Base-by-base conservation (phyloP, 371 early-diverging fungal species). In the Enteropsectra breve region DNA sequence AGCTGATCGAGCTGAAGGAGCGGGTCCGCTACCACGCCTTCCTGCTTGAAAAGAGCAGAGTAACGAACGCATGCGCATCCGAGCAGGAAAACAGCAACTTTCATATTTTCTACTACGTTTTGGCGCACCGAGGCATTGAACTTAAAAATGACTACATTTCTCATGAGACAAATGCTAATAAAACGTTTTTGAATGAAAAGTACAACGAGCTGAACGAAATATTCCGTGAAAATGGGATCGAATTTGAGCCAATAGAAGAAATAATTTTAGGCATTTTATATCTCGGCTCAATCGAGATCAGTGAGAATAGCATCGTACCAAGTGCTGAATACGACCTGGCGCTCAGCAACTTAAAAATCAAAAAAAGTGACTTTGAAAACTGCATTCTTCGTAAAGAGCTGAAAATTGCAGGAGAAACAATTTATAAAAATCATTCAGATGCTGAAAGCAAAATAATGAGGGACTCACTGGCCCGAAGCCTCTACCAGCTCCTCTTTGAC, bases 1-100 rank as follows among this genome's bases (percentile, higher is more conserved):
- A 85, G 62, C 89, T 87, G 78, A 82, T 85, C 45, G 89, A 89
- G 76, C 72, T 87, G 33, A 84, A 85, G 74, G 90, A 91, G 21
- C 84, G 85, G n/a, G 84, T 94, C 67, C 72, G 88, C 77, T 76
- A 86, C 1, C 80, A 92, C 37, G 85, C 87, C 11, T 93, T 86
- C 76, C 82, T 88, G 23, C 84, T 94, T 45, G 93, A 96, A 74
- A 83, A 85, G 45, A 77, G 83, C 56, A 81, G 90, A 49, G 84
- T 89, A 1, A 84, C 85, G 11, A 70, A 53, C 8, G 8, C 57
- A 23, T 11, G 8, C 6, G 33, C 80, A 11, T 76, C 80, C 13
- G 78, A 76, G 28, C 61, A 82, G n/a, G 84, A 83, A 57, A 89
- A 94, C 76, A 81, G 87, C 55, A 87, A 84, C 48, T 92, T 90